Base-by-base conservation (phyloP, 768 basidiomycete genomes). In the Russula compacta region DNA sequence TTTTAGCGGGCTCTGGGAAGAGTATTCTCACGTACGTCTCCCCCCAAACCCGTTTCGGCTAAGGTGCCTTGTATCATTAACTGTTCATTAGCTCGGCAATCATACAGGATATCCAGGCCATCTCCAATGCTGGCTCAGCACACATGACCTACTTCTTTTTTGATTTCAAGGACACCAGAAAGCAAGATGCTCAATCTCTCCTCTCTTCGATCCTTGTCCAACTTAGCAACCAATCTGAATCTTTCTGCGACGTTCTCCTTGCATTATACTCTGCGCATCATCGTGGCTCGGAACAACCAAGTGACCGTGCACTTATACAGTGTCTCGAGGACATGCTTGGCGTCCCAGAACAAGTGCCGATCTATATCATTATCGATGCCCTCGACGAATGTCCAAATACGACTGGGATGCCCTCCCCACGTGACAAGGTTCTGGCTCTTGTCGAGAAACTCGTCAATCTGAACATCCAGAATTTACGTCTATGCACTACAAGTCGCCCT, bases 1-100 rank as follows among this genome's bases (percentile, higher is more conserved):
- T 21, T 5, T 1, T 40, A 59, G 58, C 52, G n/a, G 58, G 58
- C 15, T 59, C 58, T 1, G 58, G 58, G 0, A 59, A 59, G 17
- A 59, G n/a, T 53, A 35, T 53, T 14, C 51, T 59, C 0, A 43
- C 40, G 58, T 59, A 11, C 1, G 40, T 51, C 33, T n/a, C 7
- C n/a, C 6, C 0, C 2, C 15, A 29, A 11, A 2, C 6, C 2
- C 9, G 8, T 3, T n/a, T 7, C 7, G 1, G 2, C 2, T 4
- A 9, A 2, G 17, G n/a, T 44, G 7, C 4, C 6, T 44, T 3
- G 53, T 19, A 29, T 7, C 6, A 15, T 43, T n/a, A 8, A 19
- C n/a, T 15, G 0, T 3, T 1, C 5, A 17, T n/a, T 11, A 59
- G 58, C 21, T 53, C 58, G 1, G 44, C 52, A 14, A 38, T 59